These are phyloP conservation scores for Cryptococcus neoformans DNA, from an alignment of 1,284 basidiomycete genomes.

Conservation along the genomic window DNA sequence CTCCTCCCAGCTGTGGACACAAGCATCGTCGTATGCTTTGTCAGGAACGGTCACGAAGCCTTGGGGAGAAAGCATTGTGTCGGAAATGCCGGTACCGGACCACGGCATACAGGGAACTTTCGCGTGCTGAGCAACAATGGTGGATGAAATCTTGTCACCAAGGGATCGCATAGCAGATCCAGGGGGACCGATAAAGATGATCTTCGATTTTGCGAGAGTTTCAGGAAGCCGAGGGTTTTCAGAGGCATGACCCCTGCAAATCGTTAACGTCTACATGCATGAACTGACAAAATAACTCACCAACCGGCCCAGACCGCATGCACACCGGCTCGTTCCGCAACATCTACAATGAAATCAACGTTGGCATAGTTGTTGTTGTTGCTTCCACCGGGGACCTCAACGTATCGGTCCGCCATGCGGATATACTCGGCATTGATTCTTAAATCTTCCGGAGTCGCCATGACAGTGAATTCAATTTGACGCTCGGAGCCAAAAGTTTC, in stretches of 20 bases:
- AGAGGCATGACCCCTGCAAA: conserved; percentile 81
- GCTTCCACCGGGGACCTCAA: conserved; percentile 96
- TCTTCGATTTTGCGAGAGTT: conserved; percentile 86
- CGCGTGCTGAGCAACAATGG: conserved; percentile 97
- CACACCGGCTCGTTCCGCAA: conserved; percentile 94
- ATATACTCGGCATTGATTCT: conserved; percentile 98
- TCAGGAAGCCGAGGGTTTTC: conserved; percentile 99
- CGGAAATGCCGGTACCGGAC: conserved; percentile 93
- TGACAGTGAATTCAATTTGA: conserved; percentile 97
- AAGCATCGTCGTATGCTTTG: conserved; percentile 84
- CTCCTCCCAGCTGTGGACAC: conserved; percentile 85
- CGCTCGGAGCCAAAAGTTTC: conserved; percentile 97
- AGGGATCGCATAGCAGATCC: conserved; percentile 99
- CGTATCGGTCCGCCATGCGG: conserved; percentile 98
- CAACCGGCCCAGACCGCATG: conserved; percentile 99
- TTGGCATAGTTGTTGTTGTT: conserved; percentile 99
- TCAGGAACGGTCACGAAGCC: conserved; percentile 96
- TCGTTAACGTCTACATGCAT: not conserved
- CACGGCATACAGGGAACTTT: conserved; percentile 99
- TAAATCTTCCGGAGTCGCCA: conserved; percentile 99
- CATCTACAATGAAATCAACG: conserved; percentile 97
- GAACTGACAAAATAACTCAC: conserved; percentile 48
- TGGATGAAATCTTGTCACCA: conserved; percentile 99
- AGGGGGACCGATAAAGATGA: conserved; percentile 98
- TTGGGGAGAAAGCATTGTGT: conserved; percentile 76